Base-by-base conservation (phyloP, 1,139 yeast species). In the Debaryomyces robertsiae region DNA sequence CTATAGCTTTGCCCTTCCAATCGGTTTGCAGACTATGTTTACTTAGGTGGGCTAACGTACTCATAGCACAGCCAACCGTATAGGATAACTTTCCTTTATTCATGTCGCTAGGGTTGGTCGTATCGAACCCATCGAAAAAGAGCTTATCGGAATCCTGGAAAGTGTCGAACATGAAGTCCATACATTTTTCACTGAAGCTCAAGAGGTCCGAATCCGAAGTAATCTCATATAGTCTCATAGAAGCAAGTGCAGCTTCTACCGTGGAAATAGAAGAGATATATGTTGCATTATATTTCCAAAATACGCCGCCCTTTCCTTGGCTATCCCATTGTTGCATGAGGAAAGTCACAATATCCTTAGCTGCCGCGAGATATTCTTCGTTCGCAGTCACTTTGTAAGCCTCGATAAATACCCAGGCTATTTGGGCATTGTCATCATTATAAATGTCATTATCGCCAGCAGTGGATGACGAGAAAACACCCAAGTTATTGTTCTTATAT, bases 191-290 rank as follows among this genome's bases (percentile, higher is more conserved):
- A 13, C 57, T 48, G 34, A 56, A 58, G 3, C 33, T 43, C 13
- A 54, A 25, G 32, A 51, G 46, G 9, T 39, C 42, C 3, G 43
- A 32, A 18, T 57, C 50, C 4, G 42, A 30, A 3, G 45, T 46
- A 11, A 47, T 33, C 4, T 47, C 50, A 41, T 63, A 55, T 11
- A 65, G 45, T 40, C 56, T 54, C 16, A 65, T 47, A 1, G 73
- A 67, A 3, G 72, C 66, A 37, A 67, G 50, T 0, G 69, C 73
- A 2, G 63, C 57, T 46, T 67, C 73, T 6, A 58, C 46, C 4
- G 61, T 61, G 5, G 73, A 67, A 27, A 67, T 67, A 44, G 65
- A 63, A 1, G 73, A 66, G 19, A 67, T 50, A 47, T 67, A 67
- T 19, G 45, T 40, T 2, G 57, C 59, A 10, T 56, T 46, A 27